Evolutionary conservation across 1,139 yeast species (phyloP).

Genomic region (Debaryomyces robertsiae): DNA sequence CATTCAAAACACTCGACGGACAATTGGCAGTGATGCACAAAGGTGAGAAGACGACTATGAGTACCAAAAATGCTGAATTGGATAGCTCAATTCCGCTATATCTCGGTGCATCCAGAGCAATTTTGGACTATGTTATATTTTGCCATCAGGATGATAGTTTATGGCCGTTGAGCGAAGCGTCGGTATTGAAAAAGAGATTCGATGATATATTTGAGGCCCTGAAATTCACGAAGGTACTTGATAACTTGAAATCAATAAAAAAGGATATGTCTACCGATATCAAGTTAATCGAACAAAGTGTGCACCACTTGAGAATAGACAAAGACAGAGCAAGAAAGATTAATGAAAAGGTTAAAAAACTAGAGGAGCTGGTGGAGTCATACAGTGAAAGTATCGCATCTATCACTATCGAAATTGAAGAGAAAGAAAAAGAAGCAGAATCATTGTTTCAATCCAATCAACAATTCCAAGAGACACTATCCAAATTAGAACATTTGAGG

Average conservation of each 20-base stretch:
- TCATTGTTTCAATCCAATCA: conserved; percentile 74
- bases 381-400: conserved; percentile 53
- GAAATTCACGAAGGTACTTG: conserved; percentile 88
- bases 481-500: conserved; percentile 60
- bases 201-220: conserved; percentile 97
- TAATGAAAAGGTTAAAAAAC: conserved; percentile 45
- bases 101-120: conserved; percentile 85
- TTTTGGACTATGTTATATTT: conserved; percentile 88
- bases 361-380: conserved; percentile 45
- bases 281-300: conserved; percentile 74
- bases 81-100: conserved; percentile 80
- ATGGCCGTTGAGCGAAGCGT: conserved; percentile 96
- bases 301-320: conserved; percentile 72
- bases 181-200: conserved; percentile 83
- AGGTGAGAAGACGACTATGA: conserved; percentile 73
- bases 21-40: conserved; percentile 67
- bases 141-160: conserved; percentile 97
- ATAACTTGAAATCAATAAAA: conserved; percentile 69
- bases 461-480: conserved; percentile 72
- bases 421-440: conserved; percentile 61
- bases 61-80: conserved; percentile 83
- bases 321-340: conserved; percentile 70
- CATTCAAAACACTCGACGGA: conserved; percentile 91
- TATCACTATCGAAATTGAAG: conserved; percentile 52
- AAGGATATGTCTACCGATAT: conserved; percentile 79